Percentiles rank a stretch among this genome's conserved stretches.
Evolutionary conservation across 169 alveolate genomes (phyloP).

Genomic region (Eimeria acervulina): DNA sequence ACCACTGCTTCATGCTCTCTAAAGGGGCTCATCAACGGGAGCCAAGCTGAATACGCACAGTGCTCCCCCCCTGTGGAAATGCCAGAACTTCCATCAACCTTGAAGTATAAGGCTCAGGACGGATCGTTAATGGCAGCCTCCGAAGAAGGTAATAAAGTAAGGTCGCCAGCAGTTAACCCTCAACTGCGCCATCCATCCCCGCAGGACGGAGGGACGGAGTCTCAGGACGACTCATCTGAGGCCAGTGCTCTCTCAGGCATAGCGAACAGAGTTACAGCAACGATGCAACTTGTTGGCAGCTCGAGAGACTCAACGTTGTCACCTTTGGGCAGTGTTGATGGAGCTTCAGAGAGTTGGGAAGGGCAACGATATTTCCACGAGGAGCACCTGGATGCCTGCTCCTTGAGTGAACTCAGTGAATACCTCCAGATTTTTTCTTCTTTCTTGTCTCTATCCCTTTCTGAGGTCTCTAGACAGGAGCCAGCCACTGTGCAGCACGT

Average conservation of each 20-base stretch:
- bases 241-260: background rate
- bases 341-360: slow-evolving; percentile 63
- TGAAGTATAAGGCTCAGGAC: background rate
- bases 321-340: background rate
- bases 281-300: background rate
- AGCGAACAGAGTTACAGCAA: background rate
- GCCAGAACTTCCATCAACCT: background rate
- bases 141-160: background rate
- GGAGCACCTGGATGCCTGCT: slow-evolving; percentile 49
- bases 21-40: background rate
- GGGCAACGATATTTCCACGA: slow-evolving; percentile 31
- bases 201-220: background rate
- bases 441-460: slow-evolving; percentile 46
- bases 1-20: background rate
- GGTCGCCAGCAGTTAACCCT: background rate
- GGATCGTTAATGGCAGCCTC: background rate
- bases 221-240: background rate
- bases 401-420: slow-evolving; percentile 9
- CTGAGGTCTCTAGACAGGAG: slow-evolving; percentile 32
- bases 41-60: background rate
- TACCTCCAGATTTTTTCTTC: slow-evolving; percentile 41
- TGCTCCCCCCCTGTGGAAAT: background rate
- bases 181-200: slow-evolving; percentile 35
- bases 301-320: background rate
- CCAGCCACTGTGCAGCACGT: slow-evolving; percentile 55